Evolutionary conservation across 345 rosid species (phyloP).

Genomic region (Kernera saxatilis): DNA sequence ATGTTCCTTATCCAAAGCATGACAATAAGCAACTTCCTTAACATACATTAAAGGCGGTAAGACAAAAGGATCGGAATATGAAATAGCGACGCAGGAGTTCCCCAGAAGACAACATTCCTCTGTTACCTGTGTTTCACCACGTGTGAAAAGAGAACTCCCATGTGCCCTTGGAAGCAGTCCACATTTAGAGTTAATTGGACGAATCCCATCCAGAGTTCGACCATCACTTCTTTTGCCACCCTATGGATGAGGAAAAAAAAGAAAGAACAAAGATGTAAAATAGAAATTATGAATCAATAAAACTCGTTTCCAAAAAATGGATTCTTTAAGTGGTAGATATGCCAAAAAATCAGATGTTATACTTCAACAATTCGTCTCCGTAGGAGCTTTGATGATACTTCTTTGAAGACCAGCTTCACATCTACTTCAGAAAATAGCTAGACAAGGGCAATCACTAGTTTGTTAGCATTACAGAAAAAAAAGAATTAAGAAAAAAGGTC

Average conservation of each 20-base stretch:
- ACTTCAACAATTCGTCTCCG: conserved; percentile 95
- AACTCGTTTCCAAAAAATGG: background rate
- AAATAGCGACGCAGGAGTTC: conserved; percentile 3
- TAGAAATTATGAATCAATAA: background rate
- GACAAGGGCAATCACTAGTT: conserved; percentile 21
- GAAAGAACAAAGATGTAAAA: background rate
- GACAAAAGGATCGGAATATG: background rate
- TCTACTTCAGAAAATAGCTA: conserved; percentile 88
- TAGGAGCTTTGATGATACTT: conserved; percentile 78
- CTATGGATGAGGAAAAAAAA: conserved; percentile 29
- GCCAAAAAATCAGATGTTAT: conserved; percentile 20
- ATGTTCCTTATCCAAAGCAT: background rate
- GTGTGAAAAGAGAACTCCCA: conserved; percentile 98
- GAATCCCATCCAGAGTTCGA: conserved; percentile 65
- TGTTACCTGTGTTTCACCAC: conserved; percentile 98
- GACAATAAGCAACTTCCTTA: background rate
- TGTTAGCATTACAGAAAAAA: conserved; percentile 8
- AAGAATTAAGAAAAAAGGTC: background rate
- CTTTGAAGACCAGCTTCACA: conserved; percentile 97
- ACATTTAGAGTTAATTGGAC: conserved; percentile 84
- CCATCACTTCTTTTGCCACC: conserved; percentile 99
- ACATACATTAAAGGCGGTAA: background rate
- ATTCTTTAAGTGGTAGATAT: background rate
- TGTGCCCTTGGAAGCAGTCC: conserved; percentile 96
- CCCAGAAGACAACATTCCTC: background rate